Evolutionary conservation across 495 filamentous ascomycete species (phyloP).

Genomic region (Neurospora sp.): DNA sequence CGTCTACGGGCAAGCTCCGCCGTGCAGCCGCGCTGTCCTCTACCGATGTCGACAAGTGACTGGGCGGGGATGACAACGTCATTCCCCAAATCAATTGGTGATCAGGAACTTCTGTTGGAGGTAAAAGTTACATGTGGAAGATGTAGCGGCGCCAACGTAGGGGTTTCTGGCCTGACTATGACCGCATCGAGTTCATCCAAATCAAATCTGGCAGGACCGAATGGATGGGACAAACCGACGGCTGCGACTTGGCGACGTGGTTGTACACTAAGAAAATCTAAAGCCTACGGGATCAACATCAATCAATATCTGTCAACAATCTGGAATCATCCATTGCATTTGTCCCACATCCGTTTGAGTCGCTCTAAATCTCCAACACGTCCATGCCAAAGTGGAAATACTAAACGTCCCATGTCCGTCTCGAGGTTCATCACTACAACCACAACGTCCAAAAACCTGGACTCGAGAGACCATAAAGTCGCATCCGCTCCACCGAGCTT

Average conservation of each 20-base stretch:
- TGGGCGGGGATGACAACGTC: slow-evolving; percentile 1
- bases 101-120: neutral
- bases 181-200: neutral
- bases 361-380: neutral
- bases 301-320: neutral
- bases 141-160: neutral
- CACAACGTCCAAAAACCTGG: neutral
- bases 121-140: neutral
- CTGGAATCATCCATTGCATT: neutral
- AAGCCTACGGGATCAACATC: neutral
- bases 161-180: neutral
- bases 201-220: neutral
- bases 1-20: neutral
- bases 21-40: neutral
- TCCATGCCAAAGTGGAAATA: neutral
- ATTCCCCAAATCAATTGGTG: neutral
- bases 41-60: neutral
- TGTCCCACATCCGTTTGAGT: neutral
- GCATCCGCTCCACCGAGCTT: neutral
- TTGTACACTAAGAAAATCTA: neutral
- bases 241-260: neutral
- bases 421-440: neutral
- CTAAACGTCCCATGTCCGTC: neutral
- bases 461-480: neutral
- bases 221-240: neutral